Conservation (phyloP, 805 yeast genomes). For the Pichia occidentalis region DNA sequence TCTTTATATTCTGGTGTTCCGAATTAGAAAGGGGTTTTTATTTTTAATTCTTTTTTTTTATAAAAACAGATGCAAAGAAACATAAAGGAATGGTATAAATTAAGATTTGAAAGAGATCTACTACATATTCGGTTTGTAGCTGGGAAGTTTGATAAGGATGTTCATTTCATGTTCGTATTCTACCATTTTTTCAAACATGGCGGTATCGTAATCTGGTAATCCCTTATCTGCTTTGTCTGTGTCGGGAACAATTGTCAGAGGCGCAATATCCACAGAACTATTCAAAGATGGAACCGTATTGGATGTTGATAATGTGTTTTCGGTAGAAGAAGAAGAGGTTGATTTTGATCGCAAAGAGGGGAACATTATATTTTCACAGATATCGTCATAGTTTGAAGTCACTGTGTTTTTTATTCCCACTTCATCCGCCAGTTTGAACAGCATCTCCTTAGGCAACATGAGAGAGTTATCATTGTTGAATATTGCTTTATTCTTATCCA, state of each 20-base stretch:
- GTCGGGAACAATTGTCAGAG: too few relatives aligned
- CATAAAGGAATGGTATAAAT: too few relatives aligned
- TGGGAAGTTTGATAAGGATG: constrained; percentile 6
- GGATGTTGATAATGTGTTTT: too few relatives aligned
- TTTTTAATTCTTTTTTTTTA: not conserved
- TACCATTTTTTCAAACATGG: constrained; percentile 5
- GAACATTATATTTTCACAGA: too few relatives aligned
- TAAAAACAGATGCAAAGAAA: not conserved
- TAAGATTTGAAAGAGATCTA: too few relatives aligned
- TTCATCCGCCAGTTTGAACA: constrained; percentile 6
- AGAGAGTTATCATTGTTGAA: constrained; percentile 1
- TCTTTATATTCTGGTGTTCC: not conserved
- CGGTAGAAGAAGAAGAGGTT: too few relatives aligned
- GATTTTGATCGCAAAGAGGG: too few relatives aligned
- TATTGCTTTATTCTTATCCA: not conserved
- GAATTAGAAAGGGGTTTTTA: not conserved
- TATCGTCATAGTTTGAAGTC: not conserved
- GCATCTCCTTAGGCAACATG: constrained; percentile 7
- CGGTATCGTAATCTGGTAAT: constrained; percentile 11
- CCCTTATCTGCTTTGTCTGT: not conserved
- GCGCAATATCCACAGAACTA: too few relatives aligned
- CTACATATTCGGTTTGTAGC: constrained; percentile 4
- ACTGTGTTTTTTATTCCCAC: not conserved
- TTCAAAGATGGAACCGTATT: too few relatives aligned
- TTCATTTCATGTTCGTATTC: constrained; percentile 7